Percentiles rank a stretch among this genome's conserved stretches.
These are phyloP conservation scores for Tuber indicum DNA, from an alignment of 495 filamentous ascomycete genomes.

Conservation along the genomic window DNA sequence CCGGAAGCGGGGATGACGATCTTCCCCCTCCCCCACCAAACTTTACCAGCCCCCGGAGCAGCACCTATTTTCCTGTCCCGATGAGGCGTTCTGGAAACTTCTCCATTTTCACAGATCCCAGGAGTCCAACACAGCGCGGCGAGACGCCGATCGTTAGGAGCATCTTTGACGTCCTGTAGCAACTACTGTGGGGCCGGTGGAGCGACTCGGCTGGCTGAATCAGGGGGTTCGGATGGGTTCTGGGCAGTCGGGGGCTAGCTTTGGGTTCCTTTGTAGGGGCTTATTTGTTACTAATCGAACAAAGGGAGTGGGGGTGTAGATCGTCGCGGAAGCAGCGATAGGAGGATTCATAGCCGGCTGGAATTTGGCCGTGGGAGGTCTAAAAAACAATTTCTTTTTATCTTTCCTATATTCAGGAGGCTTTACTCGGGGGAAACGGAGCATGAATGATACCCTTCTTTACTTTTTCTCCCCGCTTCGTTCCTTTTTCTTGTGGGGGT, in stretches of 20 bases:
- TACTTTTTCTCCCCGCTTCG: neutral
- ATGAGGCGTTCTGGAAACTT: slow-evolving; percentile 29
- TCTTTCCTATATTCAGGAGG: slow-evolving; percentile 15
- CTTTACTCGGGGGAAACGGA: slow-evolving; percentile 29
- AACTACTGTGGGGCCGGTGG: slow-evolving; percentile 41
- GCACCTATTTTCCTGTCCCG: slow-evolving; percentile 24
- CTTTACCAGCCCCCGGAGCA: slow-evolving; percentile 35
- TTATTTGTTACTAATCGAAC: neutral
- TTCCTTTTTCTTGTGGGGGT: neutral
- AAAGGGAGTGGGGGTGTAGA: neutral
- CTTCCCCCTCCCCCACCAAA: slow-evolving; percentile 15
- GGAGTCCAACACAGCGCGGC: slow-evolving; percentile 37
- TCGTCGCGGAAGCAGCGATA: neutral
- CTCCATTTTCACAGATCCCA: slow-evolving; percentile 35
- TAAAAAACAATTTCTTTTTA: slow-evolving; percentile 20
- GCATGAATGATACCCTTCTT: slow-evolving; percentile 27
- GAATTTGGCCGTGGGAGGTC: neutral
- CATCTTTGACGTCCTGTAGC: slow-evolving; percentile 43
- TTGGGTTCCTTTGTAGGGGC: neutral
- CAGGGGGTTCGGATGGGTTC: neutral
- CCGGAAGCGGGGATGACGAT: slow-evolving; percentile 13
- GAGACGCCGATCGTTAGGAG: slow-evolving; percentile 40
- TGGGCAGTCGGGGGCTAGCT: neutral
- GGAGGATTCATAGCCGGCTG: neutral
- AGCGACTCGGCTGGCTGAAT: slow-evolving; percentile 31